Evolutionary conservation across 2,329 filamentous ascomycete species (phyloP), one percentile per base, ranked within the genome.

Genomic region (Passalora sequoiae): DNA sequence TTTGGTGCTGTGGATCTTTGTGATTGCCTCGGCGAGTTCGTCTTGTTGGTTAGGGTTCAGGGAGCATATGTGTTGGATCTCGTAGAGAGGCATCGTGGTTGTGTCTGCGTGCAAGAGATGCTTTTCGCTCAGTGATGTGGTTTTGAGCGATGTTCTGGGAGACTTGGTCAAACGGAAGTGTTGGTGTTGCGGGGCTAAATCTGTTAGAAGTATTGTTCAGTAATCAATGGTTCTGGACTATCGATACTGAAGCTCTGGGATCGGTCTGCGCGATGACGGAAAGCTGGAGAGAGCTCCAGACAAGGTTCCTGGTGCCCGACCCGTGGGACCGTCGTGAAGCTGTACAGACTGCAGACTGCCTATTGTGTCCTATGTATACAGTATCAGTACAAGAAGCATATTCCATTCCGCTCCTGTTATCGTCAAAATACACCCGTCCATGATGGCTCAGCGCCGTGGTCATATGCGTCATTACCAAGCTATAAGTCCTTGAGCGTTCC

Each of bases 41-140:
- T 66, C 56, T 36, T 64, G 57, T 58, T 73, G 69, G 7, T 49
- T 31, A 4, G 46, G 12, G 28, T 56, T 60, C 9, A 67, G 56
- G 13, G 57, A 49, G 41, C 49, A 57, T 30, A 57, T 57, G 59
- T 72, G 67, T 43, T 67, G 58, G 54, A 72, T 54, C 49, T 66
- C 60, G 61, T 72, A 73, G 54, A 68, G 57, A 7, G 69, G 69
- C 69, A 73, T 72, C 27, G 28, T 60, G 27, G 37, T 8, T 6
- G 15, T 13, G 10, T 3, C 6, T 15, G 17, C 16, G 15, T 17
- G 3, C 21, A 24, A 28, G 9, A 13, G 21, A 6, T 15, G 22
- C 12, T 13, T 38, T 21, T 28, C 22, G 10, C 24, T 9, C 13
- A n/a, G 33, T 8, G 21, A 20, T 36, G 17, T 22, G 17, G 10